Conservation (phyloP, 108 stramenopile species). For the Cyclotella atomus region DNA sequence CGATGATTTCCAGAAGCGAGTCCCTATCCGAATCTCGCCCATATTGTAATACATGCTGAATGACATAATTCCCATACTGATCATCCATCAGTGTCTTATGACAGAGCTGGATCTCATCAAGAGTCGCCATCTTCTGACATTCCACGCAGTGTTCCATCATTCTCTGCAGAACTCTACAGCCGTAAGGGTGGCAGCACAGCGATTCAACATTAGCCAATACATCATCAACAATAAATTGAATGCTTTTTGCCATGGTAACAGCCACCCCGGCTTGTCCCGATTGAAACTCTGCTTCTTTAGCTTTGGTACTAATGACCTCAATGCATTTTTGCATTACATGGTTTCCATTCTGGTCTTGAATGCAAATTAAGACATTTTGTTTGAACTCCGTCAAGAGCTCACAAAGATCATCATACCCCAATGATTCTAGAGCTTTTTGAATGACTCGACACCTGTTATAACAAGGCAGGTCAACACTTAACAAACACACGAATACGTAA, state of each 20-base stretch:
- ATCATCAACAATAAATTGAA: conserved; percentile 94
- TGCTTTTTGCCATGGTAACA: conserved; percentile 61
- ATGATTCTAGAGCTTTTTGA: conserved; percentile 91
- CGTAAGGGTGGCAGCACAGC: conserved; percentile 94
- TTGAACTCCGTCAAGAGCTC: conserved; percentile 87
- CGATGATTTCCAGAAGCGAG: conserved; percentile 72
- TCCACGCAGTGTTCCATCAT: conserved; percentile 95
- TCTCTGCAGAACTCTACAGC: conserved; percentile 96
- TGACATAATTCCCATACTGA: conserved; percentile 93
- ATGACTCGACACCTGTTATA: conserved; percentile 88
- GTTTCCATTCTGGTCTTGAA: conserved; percentile 98
- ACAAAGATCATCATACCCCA: conserved; percentile 76
- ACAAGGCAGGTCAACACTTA: neutral
- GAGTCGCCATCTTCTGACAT: conserved; percentile 64
- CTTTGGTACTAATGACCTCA: conserved; percentile 77
- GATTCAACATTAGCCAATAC: conserved; percentile 84
- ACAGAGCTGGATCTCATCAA: conserved; percentile 67
- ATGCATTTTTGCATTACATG: conserved; percentile 98
- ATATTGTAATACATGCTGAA: conserved; percentile 91
- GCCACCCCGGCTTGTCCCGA: conserved; percentile 29
- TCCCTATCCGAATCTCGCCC: conserved; percentile 84
- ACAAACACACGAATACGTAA: neutral
- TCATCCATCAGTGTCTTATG: conserved; percentile 81
- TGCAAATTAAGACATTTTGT: conserved; percentile 86
- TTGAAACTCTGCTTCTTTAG: conserved; percentile 60